These are phyloP conservation scores for Physcomitrium patens DNA, from an alignment of 225 moss, liverwort and hornwort genomes.

Conservation along the genomic window DNA sequence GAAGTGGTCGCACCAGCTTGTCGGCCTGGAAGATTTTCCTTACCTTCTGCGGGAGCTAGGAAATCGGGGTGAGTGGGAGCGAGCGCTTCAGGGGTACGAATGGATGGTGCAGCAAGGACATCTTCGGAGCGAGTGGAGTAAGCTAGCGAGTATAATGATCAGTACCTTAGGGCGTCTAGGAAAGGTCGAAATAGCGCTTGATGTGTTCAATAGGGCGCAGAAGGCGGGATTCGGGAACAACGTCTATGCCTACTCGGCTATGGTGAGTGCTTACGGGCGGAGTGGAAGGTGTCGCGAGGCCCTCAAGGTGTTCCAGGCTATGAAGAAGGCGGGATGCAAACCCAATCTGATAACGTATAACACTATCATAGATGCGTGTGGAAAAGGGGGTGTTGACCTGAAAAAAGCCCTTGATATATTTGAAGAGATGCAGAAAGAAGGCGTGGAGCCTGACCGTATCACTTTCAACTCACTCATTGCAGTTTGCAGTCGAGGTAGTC, in stretches of 20 bases:
- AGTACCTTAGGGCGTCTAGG: conserved; percentile 89
- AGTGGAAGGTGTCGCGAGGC: conserved; percentile 97
- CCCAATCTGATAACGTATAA: conserved; percentile 96
- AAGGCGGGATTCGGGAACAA: conserved; percentile 93
- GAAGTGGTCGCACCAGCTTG: conserved; percentile 78
- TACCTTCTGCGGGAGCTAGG: conserved; percentile 89
- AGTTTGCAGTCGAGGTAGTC: conserved; percentile 90
- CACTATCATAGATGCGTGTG: conserved; percentile 96
- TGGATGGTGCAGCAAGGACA: conserved; percentile 95
- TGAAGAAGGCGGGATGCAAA: conserved; percentile 98
- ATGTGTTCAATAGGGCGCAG: conserved; percentile 80
- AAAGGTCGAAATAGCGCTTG: conserved; percentile 94
- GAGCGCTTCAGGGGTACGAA: conserved; percentile 87
- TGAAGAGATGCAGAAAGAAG: conserved; percentile 98
- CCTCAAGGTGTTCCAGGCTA: conserved; percentile 87
- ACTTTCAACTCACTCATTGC: conserved; percentile 97
- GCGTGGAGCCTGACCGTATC: conserved; percentile 96
- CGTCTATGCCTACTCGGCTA: conserved; percentile 94
- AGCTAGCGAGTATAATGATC: conserved; percentile 97
- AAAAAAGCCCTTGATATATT: conserved; percentile 92
- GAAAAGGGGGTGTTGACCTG: conserved; percentile 94
- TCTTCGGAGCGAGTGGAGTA: conserved; percentile 91
- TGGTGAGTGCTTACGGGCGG: conserved; percentile 93
- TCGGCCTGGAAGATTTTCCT: conserved; percentile 85
- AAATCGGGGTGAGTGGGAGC: conserved; percentile 96